A percentile compares a stretch with the other conserved stretches of the same genome.
These are phyloP conservation scores for Ophiostoma sp. DNA, from an alignment of 2,329 filamentous ascomycete genomes.

Conservation along the genomic window DNA sequence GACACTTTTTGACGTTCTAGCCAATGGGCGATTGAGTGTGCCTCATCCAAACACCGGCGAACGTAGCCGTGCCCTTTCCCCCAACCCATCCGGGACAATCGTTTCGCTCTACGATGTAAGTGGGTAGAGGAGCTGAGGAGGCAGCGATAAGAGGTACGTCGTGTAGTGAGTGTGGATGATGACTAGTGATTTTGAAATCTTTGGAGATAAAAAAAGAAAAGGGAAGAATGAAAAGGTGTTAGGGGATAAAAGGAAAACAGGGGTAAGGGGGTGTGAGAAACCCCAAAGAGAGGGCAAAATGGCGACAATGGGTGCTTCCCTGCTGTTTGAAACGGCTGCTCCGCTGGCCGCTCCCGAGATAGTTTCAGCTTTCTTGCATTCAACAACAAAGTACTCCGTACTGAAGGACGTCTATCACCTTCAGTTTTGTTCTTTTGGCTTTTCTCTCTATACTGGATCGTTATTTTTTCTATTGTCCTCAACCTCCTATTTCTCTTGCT, in stretches of 20 bases:
- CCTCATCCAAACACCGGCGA: conserved; percentile 5
- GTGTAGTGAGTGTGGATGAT: no score
- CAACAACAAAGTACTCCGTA: background rate
- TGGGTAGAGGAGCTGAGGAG: background rate
- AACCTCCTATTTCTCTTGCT: background rate
- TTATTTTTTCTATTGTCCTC: background rate
- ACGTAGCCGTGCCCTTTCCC: background rate
- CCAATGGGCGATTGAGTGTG: background rate
- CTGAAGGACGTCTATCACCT: background rate
- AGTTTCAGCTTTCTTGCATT: conserved; percentile 21
- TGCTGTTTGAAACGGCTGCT: conserved; percentile 25
- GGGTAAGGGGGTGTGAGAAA: conserved; percentile 13
- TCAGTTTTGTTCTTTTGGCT: background rate
- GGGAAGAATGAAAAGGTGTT: background rate
- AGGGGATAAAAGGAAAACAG: conserved; percentile 15
- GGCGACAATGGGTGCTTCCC: background rate
- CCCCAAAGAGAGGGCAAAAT: background rate
- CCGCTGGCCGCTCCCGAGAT: conserved; percentile 23
- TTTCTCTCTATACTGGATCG: background rate
- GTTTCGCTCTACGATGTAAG: background rate
- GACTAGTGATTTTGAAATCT: background rate
- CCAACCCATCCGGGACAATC: background rate
- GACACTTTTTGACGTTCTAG: background rate
- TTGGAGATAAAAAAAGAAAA: background rate
- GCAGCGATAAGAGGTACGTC: background rate